Conservation (phyloP, 1,284 basidiomycete genomes). For the Apiotrichum akiyoshidainum region DNA sequence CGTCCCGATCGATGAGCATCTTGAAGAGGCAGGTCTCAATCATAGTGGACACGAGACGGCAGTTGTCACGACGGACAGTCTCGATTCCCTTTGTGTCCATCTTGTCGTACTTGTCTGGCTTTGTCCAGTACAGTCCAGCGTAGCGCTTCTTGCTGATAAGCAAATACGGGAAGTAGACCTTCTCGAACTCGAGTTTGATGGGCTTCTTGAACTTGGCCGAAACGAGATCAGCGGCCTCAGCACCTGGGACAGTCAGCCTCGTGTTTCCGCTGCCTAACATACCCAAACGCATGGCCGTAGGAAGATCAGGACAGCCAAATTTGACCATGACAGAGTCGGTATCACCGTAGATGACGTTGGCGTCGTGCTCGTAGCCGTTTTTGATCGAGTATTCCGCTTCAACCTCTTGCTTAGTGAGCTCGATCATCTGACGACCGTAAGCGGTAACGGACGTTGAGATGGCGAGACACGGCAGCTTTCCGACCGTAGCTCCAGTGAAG, state of each 20-base stretch:
- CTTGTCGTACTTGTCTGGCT: slow-evolving; percentile 88
- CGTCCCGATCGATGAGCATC: slow-evolving; percentile 90
- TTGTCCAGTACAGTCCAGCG: slow-evolving; percentile 94
- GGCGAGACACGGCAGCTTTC: slow-evolving; percentile 85
- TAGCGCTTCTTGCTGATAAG: slow-evolving; percentile 97
- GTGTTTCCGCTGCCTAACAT: slow-evolving; percentile 5
- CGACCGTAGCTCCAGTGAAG: slow-evolving; percentile 92
- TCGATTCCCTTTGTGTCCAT: slow-evolving; percentile 99
- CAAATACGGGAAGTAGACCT: slow-evolving; percentile 94
- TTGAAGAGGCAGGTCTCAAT: slow-evolving; percentile 96
- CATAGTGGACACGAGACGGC: slow-evolving; percentile 88
- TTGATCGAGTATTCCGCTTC: slow-evolving; percentile 79
- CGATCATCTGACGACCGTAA: slow-evolving; percentile 96
- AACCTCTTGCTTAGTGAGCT: slow-evolving; percentile 87
- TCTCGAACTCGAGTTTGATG: slow-evolving; percentile 97
- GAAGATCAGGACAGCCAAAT: slow-evolving; percentile 82
- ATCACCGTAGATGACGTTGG: slow-evolving; percentile 92
- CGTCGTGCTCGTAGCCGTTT: slow-evolving; percentile 81
- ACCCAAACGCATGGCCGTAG: slow-evolving; percentile 83
- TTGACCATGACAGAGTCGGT: slow-evolving; percentile 97
- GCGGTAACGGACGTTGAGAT: slow-evolving; percentile 91
- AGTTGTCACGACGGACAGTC: slow-evolving; percentile 96
- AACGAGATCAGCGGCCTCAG: slow-evolving; percentile 91
- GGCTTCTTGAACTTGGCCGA: slow-evolving; percentile 86
- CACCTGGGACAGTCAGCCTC: slow-evolving; percentile 57